Evolutionary conservation across 2,329 filamentous ascomycete genomes (phyloP), one percentile per base, ranked within the genome.

Genomic region (Diaporthe citriasiana): DNA sequence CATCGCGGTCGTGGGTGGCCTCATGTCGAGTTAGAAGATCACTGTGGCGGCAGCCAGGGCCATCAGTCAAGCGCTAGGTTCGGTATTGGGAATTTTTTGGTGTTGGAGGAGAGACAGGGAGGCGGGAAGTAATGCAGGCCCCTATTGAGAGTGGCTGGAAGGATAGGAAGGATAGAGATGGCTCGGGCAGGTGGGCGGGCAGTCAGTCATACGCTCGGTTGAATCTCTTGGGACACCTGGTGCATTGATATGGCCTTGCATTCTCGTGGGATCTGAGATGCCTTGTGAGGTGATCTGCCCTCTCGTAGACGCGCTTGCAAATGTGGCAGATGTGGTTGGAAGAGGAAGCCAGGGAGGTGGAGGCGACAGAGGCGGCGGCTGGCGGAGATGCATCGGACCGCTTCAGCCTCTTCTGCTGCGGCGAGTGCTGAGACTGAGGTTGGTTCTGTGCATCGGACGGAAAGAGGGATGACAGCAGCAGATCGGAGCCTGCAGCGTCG

Each of bases 251-350:
- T 40, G 78, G 79, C 12, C 79, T 73, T 12, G 79, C 79, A 56
- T 81, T 81, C 72, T 80, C 79, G 65, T 81, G 79, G 7, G 79
- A 80, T 63, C 78, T 78, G 38, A 80, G 73, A 51, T 80, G 79
- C 33, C 79, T 74, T 27, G 79, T 79, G 42, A 80, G 75, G 63
- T 80, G 79, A 55, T 80, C 79, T 63, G 79, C 79, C 68, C 79
- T 79, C 72, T 80, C 79, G 69, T 80, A 80, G 40, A 80, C 78
- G 17, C 79, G 74, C 66, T 76, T 77, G 72, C 79, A 80, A 50
- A 80, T 76, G 35, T 79, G 78, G 70, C 79, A 80, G 47, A 79
- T 69, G 53, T 73, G 60, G 33, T 38, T 45, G n/a, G 30, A 59
- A 7, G 53, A 35, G 47, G 69, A 53, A 6, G 38, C 30, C 15